Percentiles rank a stretch among this genome's conserved stretches.
phyloP scores from a whole-genome alignment of 1,139 yeast species.

The Yamadazyma atlantica region DNA sequence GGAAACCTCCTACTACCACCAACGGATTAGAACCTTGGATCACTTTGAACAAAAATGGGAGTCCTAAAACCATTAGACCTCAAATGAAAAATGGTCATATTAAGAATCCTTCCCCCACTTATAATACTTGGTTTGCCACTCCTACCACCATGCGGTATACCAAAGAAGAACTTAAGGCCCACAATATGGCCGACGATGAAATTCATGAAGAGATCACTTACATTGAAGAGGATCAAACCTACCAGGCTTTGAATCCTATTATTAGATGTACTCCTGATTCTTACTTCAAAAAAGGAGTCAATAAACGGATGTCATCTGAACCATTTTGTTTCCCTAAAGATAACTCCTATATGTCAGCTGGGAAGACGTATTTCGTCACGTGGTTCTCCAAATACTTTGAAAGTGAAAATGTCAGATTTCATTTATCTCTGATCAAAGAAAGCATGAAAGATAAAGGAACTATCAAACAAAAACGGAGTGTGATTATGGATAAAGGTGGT shows the following conservation, averaged over 20 bases:
- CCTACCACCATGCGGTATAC: slow-evolving; percentile 57
- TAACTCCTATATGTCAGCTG: slow-evolving; percentile 53
- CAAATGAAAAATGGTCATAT: slow-evolving; percentile 69
- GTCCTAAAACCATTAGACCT: slow-evolving; percentile 79
- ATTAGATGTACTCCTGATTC: slow-evolving; percentile 82
- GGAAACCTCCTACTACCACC: slow-evolving; percentile 65
- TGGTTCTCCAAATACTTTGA: slow-evolving; percentile 73
- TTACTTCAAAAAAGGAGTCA: slow-evolving; percentile 64
- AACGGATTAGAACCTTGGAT: slow-evolving; percentile 82
- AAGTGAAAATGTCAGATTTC: slow-evolving; percentile 62
- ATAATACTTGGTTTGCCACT: slow-evolving; percentile 74
- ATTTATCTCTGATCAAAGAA: slow-evolving; percentile 65
- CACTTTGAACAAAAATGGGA: slow-evolving; percentile 70
- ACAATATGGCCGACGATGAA: slow-evolving; percentile 64
- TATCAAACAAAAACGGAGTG: slow-evolving; percentile 35
- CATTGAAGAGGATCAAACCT: slow-evolving; percentile 66
- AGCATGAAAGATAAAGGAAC: slow-evolving; percentile 54
- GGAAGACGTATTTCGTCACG: slow-evolving; percentile 67
- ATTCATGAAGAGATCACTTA: slow-evolving; percentile 52
- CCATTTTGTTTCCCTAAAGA: slow-evolving; percentile 86
- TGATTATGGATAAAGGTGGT: slow-evolving; percentile 41
- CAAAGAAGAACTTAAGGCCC: slow-evolving; percentile 66
- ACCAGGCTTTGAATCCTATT: slow-evolving; percentile 69
- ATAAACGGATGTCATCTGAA: slow-evolving; percentile 54
- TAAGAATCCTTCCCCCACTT: slow-evolving; percentile 66